Evolutionary conservation across 768 basidiomycete genomes (phyloP).

Genomic region (Rubroboletus satanas): DNA sequence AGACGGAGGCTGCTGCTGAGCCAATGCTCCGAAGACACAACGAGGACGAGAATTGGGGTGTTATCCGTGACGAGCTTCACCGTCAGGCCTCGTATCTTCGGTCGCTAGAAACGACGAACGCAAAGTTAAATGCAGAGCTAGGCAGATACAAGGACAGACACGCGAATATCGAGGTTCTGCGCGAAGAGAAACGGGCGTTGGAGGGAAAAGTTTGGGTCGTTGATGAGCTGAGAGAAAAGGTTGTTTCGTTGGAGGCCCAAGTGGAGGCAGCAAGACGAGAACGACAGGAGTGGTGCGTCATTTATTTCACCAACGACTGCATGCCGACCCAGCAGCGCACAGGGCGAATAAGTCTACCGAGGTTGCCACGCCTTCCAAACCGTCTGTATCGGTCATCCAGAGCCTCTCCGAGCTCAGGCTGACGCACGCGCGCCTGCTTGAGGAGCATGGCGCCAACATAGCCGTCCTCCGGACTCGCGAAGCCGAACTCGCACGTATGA

Average conservation of each 20-base stretch:
- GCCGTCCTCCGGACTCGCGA: constrained; percentile 55
- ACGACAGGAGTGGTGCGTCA: constrained; percentile 53
- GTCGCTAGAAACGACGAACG: constrained; percentile 56
- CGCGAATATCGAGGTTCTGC: constrained; percentile 62
- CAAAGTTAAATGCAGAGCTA: constrained; percentile 52
- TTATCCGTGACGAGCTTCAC: constrained; percentile 66
- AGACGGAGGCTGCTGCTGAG: constrained; percentile 36
- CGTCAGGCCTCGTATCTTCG: constrained; percentile 61
- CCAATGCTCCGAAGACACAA: constrained; percentile 23
- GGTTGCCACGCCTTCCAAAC: constrained; percentile 38
- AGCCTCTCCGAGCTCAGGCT: constrained; percentile 58
- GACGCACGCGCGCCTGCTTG: constrained; percentile 57
- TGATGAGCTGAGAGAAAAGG: constrained; percentile 54
- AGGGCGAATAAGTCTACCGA: constrained; percentile 39
- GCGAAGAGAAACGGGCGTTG: constrained; percentile 68
- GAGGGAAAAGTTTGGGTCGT: constrained; percentile 48
- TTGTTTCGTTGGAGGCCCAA: constrained; percentile 59
- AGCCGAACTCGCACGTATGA: constrained; percentile 43
- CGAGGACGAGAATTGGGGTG: constrained; percentile 54
- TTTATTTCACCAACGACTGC: not conserved
- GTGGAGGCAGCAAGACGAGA: constrained; percentile 57
- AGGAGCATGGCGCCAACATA: constrained; percentile 57
- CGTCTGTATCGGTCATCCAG: constrained; percentile 54
- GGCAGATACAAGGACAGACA: constrained; percentile 49
- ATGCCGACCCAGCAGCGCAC: not conserved